Percentiles rank a stretch among this genome's conserved stretches.
Conservation (phyloP, 352 stramenopile species). For the Phytopythium chamaehyphon region DNA sequence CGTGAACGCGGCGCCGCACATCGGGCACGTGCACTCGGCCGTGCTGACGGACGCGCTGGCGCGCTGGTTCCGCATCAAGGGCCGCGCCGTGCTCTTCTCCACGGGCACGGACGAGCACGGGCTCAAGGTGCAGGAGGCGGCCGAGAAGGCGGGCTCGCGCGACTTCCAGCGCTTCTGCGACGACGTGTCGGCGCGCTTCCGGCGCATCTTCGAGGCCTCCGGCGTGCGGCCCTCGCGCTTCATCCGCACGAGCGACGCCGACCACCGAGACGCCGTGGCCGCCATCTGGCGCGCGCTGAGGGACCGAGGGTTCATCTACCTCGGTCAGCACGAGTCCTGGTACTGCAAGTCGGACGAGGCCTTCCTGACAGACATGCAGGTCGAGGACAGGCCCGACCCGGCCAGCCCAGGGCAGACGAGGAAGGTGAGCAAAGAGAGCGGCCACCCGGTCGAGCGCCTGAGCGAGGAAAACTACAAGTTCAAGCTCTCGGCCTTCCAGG, state of each 20-base stretch:
- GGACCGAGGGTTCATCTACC: conserved; percentile 94
- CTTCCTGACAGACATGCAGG: conserved; percentile 97
- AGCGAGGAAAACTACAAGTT: conserved; percentile 99
- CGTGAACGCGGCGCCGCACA: conserved; percentile 98
- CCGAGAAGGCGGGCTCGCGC: conserved; percentile 77
- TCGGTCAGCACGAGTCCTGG: conserved; percentile 97
- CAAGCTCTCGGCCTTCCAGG: conserved; percentile 91
- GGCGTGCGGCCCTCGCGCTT: conserved; percentile 94
- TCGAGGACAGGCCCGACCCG: conserved; percentile 76
- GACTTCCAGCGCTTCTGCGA: conserved; percentile 90
- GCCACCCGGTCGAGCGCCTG: conserved; percentile 92
- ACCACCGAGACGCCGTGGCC: conserved; percentile 90
- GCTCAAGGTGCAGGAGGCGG: conserved; percentile 94
- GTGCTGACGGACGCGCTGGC: conserved; percentile 86
- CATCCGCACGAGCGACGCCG: conserved; percentile 95
- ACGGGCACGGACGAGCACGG: conserved; percentile 99
- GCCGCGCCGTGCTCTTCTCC: conserved; percentile 85
- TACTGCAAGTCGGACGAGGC: conserved; percentile 99
- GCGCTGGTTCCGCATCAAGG: conserved; percentile 70
- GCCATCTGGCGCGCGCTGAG: conserved; percentile 91
- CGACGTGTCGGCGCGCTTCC: conserved; percentile 89
- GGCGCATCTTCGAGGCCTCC: conserved; percentile 85
- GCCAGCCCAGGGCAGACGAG: conserved; percentile 17
- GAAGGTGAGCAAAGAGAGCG: conserved; percentile 88
- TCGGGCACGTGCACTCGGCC: conserved; percentile 98